Base-by-base conservation (phyloP, 345 rosid genomes). In the Atalantia buxifolia region DNA sequence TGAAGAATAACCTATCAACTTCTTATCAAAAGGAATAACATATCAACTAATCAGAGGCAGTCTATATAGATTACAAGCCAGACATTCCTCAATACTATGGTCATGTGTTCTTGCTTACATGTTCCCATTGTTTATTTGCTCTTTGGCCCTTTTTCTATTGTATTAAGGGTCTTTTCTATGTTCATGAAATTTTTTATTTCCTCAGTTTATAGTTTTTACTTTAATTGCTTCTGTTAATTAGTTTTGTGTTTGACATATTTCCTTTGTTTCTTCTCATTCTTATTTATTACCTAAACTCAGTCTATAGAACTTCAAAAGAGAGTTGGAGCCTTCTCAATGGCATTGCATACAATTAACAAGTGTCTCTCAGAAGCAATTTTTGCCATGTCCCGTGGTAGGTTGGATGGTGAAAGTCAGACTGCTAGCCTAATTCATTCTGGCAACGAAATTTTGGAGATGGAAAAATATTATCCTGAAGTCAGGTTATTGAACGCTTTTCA, bases 281-380 rank as follows among this genome's bases (percentile, higher is more conserved):
- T 71, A 30, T 70, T 42, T 28, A 50, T 36, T 63, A 19, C 66
- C 56, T 35, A 76, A 76, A 77, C 67, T 68, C 88, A 50, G 98
- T 88, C 99, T 6, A 88, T 94, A 80, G 99, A 96, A 79, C 89
- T 92, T 83, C 97, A 88, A 84, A 92, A 93, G 90, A 88, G 98
- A 81, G 88, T 93, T 78, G 98, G 99, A 61, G 98, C 98, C 8
- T 94, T 96, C 81, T 84, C 98, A 18, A 87, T 93, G 88, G 99
- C 99, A 14, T 66, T 94, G 81, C 97, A 94, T 76, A 92, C 92
- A 71, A 90, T 93, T 83, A 97, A 97, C 77, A 92, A 88, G 85
- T 96, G 98, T 79, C 91, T 97, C 33, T 94, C 98, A 27, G 98
- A 92, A 82, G 93, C 97, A 64, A 92, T 97, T 48, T 94, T 93